These are phyloP conservation scores for Xerocomus nothofagi DNA, from an alignment of 1,284 basidiomycete genomes.

Conservation along the genomic window DNA sequence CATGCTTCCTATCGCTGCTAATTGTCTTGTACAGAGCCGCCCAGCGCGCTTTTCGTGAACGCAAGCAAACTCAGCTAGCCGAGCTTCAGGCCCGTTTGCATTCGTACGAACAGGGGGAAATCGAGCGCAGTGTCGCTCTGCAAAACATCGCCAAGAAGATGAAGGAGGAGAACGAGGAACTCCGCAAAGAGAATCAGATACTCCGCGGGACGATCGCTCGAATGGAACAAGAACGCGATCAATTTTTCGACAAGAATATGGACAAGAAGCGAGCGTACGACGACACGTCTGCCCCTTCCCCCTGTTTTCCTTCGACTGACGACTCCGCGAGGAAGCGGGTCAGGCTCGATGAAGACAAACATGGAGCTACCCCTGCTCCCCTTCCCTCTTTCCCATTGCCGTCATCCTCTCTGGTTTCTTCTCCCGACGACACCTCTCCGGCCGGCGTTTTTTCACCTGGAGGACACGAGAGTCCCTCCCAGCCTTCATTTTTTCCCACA, in stretches of 20 bases:
- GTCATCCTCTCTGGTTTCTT: conserved; percentile 18
- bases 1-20: not conserved
- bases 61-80: conserved; percentile 88
- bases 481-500: conserved; percentile 22
- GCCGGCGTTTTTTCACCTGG: conserved; percentile 8
- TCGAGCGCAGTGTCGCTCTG: conserved; percentile 84
- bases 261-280: conserved; percentile 60
- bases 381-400: conserved; percentile 27
- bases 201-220: conserved; percentile 62
- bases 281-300: conserved; percentile 39
- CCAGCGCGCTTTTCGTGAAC: conserved; percentile 88
- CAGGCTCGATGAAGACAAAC: conserved; percentile 37
- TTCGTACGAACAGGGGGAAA: conserved; percentile 86
- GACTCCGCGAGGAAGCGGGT: conserved; percentile 41
- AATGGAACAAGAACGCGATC: conserved; percentile 47
- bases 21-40: conserved; percentile 60
- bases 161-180: conserved; percentile 82
- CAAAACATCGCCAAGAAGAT: conserved; percentile 84
- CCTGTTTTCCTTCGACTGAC: conserved; percentile 26
- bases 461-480: conserved; percentile 13
- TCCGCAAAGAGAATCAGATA: conserved; percentile 62
- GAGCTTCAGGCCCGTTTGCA: conserved; percentile 86
- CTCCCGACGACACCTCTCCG: conserved; percentile 12
- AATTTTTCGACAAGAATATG: conserved; percentile 34
- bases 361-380: conserved; percentile 30